Percentiles rank a stretch among this genome's conserved stretches.
Evolutionary conservation across 768 basidiomycete genomes (phyloP).

Genomic region (Boletus subparvulus): DNA sequence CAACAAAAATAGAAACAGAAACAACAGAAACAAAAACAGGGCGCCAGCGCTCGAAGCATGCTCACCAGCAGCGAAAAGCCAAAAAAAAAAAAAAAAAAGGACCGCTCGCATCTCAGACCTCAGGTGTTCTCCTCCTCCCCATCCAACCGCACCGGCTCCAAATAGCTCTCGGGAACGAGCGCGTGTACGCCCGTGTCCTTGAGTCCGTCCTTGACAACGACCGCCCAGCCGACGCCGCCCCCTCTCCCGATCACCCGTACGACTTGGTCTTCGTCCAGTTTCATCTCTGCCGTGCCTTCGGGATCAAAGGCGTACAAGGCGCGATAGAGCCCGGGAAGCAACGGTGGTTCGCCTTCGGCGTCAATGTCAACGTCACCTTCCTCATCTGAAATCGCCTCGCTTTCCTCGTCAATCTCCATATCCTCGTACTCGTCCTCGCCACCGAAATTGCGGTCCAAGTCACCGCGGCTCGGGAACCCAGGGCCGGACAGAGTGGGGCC

Average conservation of each 20-base stretch:
- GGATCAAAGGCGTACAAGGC: constrained; percentile 79
- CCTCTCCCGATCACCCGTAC: constrained; percentile 72
- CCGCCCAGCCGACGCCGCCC: constrained; percentile 80
- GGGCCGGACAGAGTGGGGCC: constrained; percentile 2
- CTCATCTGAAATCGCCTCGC: constrained; percentile 27
- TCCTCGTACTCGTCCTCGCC: constrained; percentile 30
- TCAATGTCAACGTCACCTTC: constrained; percentile 14
- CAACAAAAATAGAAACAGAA: not conserved
- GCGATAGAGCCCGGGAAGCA: constrained; percentile 71
- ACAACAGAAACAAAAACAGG: not conserved
- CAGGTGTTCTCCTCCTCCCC: constrained; percentile 18
- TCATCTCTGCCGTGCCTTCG: constrained; percentile 83
- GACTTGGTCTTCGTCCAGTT: constrained; percentile 70
- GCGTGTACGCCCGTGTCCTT: constrained; percentile 52
- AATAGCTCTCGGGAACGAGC: constrained; percentile 77
- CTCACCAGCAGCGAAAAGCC: not conserved
- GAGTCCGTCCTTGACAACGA: constrained; percentile 49
- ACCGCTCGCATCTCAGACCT: not conserved
- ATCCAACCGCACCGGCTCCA: constrained; percentile 53
- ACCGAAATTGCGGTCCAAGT: constrained; percentile 51
- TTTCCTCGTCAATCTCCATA: constrained; percentile 33
- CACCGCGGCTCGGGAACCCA: constrained; percentile 38
- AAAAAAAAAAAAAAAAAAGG: not conserved
- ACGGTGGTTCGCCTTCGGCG: constrained; percentile 32
- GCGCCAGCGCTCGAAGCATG: constrained; percentile 15